Evolutionary conservation across 164 flowering plant genomes (phyloP), one percentile per base, ranked within the genome.

Genomic region (Santalum album): DNA sequence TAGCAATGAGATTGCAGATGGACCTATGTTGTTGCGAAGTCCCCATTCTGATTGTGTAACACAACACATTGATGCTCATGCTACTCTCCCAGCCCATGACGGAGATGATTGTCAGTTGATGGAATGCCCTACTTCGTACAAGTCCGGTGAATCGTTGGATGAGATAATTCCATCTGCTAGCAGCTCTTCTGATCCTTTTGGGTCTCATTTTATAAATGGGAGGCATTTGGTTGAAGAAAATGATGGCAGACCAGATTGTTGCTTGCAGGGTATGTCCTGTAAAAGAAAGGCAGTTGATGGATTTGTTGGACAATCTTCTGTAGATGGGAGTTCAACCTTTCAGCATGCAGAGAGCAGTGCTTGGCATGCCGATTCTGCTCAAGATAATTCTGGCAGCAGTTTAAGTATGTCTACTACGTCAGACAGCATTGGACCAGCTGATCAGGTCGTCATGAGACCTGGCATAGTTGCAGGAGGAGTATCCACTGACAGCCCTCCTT

Each of bases 251-350:
- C 74, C 78, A 55, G 80, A 73, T 58, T 54, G 69, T 69, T 72
- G 80, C n/a, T 15, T 68, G 63, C 96, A 83, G 35, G 72, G 71
- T 52, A 52, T 76, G 24, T 72, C 90, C 49, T 69, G 84, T 66
- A 89, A 86, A 71, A 73, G 96, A 57, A 89, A 89, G 69, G 71
- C 81, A 34, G 47, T 76, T 62, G 96, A 88, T 51, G 86, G 72
- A 51, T 65, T 58, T 64, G 59, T 68, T 29, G 85, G 86, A 12
- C 84, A 77, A 49, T 74, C 86, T 10, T 85, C 96, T 61, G 39
- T 68, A 16, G 56, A 65, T 67, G 84, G 80, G 60, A 73, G 66
- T 46, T 58, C 74, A 23, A 29, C 6, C 9, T 29, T 29, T 29
- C 34, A 29, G 34, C 34, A 29, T 29, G 64, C 74, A 25, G 92